phyloP scores from a whole-genome alignment of 2,329 filamentous ascomycete species.

The Cladosporium sp. region DNA sequence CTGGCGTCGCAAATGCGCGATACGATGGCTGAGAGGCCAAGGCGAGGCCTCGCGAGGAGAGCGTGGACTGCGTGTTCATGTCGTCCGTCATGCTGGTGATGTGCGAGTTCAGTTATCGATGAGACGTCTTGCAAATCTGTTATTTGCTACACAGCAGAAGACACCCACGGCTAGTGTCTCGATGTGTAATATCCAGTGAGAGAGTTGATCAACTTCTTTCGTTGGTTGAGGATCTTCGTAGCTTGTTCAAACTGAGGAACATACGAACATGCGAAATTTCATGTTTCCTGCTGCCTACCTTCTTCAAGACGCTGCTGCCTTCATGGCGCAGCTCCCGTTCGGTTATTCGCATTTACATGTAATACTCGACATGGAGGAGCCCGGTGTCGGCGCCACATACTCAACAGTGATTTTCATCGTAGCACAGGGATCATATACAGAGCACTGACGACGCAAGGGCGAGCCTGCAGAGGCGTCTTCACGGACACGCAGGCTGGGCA shows the following conservation, averaged over 20 bases:
- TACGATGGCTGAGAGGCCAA: conserved; percentile 15
- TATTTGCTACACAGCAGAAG: not conserved
- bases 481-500: conserved; percentile 1
- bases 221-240: not conserved
- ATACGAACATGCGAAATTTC: no score
- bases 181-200: not conserved
- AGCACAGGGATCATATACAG: not conserved
- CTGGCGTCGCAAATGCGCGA: conserved; percentile 21
- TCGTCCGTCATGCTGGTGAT: not conserved
- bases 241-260: not conserved
- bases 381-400: not conserved
- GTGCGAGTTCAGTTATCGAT: not conserved
- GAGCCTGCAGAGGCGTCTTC: not conserved
- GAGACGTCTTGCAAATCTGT: not conserved
- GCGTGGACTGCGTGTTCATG: not conserved
- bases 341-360: no score
- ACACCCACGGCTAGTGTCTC: not conserved
- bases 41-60: conserved; percentile 12
- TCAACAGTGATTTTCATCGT: not conserved
- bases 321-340: not conserved
- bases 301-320: not conserved
- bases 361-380: not conserved
- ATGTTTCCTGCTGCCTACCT: no score
- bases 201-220: not conserved
- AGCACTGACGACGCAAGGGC: not conserved